phyloP scores from a whole-genome alignment of 352 stramenopile genomes.

The Sclerospora graminicola region DNA sequence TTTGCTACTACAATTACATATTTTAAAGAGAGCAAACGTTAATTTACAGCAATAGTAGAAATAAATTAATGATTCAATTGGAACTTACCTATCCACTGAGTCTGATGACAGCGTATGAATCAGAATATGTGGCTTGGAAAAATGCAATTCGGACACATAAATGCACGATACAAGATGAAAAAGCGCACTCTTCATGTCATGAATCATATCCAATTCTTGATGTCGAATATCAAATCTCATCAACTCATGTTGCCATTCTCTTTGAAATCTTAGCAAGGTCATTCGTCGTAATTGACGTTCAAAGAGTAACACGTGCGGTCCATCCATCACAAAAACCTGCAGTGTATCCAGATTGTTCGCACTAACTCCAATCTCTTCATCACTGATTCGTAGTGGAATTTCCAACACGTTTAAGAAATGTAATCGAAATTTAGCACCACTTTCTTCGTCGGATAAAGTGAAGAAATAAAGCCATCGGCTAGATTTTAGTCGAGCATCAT shows the following conservation, averaged over 20 bases:
- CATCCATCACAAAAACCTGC: slow-evolving; percentile 26
- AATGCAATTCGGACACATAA: slow-evolving; percentile 16
- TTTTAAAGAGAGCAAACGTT: slow-evolving; percentile 1
- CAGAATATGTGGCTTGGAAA: slow-evolving; percentile 15
- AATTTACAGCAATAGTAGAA: background rate
- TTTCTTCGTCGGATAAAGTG: slow-evolving; percentile 11
- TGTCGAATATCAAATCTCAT: slow-evolving; percentile 20
- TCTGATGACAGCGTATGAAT: slow-evolving; percentile 9
- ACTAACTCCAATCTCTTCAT: slow-evolving; percentile 1
- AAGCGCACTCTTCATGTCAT: background rate
- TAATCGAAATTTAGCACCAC: slow-evolving; percentile 6
- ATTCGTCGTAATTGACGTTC: slow-evolving; percentile 5
- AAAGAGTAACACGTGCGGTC: slow-evolving; percentile 28
- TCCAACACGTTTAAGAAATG: slow-evolving; percentile 18
- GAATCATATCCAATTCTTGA: slow-evolving; percentile 13
- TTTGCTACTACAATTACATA: background rate
- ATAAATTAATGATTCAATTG: background rate
- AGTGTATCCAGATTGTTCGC: slow-evolving; percentile 1
- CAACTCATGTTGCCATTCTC: background rate
- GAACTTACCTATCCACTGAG: background rate
- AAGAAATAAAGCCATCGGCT: slow-evolving; percentile 12
- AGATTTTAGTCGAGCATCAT: background rate
- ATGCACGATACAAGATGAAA: slow-evolving; percentile 17
- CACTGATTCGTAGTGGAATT: slow-evolving; percentile 2
- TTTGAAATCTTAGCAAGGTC: slow-evolving; percentile 17